phyloP scores from a whole-genome alignment of 805 yeast genomes.

The Ogataea philodendri region DNA sequence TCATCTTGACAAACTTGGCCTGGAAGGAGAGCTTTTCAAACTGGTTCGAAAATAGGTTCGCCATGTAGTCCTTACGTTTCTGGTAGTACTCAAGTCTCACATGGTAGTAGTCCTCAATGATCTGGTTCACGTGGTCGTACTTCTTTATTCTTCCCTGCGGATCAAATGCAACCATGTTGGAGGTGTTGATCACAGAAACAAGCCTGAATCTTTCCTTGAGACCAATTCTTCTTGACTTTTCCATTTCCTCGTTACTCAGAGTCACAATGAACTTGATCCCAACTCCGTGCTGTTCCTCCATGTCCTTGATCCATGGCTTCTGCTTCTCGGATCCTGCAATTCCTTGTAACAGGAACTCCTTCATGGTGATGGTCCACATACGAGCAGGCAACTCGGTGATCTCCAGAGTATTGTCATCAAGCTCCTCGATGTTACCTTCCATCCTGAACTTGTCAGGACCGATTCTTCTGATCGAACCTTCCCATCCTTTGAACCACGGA shows the following conservation, averaged over 20 bases:
- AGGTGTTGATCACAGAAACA: constrained; percentile 60
- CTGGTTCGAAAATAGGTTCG: constrained; percentile 66
- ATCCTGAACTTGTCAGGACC: constrained; percentile 70
- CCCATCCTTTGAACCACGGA: constrained; percentile 98
- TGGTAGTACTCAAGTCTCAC: constrained; percentile 89
- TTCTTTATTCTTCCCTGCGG: constrained; percentile 81
- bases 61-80: constrained; percentile 79
- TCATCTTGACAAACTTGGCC: constrained; percentile 88
- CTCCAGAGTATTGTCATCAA: constrained; percentile 76
- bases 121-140: constrained; percentile 73
- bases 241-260: constrained; percentile 78
- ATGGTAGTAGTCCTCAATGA: constrained; percentile 78
- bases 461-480: constrained; percentile 67
- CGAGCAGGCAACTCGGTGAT: constrained; percentile 91
- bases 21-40: constrained; percentile 74
- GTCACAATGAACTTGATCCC: constrained; percentile 78
- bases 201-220: constrained; percentile 82
- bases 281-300: constrained; percentile 89
- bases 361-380: constrained; percentile 89
- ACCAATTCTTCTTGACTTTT: constrained; percentile 69
- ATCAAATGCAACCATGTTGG: constrained; percentile 96
- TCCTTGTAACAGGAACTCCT: constrained; percentile 76
- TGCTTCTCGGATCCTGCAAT: constrained; percentile 71
- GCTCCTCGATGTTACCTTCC: constrained; percentile 76
- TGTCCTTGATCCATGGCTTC: constrained; percentile 86